Base-by-base conservation (phyloP, 331 rosid genomes). In the Rosa hybrid region DNA sequence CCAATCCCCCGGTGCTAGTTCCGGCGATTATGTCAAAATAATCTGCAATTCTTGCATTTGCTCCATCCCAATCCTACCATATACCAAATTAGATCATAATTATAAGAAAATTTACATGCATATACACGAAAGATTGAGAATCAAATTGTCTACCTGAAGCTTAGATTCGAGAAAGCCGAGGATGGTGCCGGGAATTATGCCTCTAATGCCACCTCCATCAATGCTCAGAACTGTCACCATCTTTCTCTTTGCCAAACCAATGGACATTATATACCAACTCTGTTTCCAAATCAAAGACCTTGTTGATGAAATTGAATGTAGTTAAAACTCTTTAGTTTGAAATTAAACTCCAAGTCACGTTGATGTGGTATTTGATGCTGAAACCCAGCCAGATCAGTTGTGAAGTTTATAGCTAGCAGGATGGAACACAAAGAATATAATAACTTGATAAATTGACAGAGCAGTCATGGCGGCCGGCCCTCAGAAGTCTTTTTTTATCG, bases 1-100 rank as follows among this genome's bases (percentile, higher is more conserved):
- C 87, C 41, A 86, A 54, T 25, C 89, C 86, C 2, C 89, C 86
- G 0, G 89, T 86, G 74, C 89, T 86, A 25, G 89, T 86, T 77
- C 89, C 89, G 5, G 84, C 83, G 5, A 86, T 77, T 57, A 86
- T 45, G 78, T 86, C 86, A 9, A 86, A 83, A 42, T 86, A 86
- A 68, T 86, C 74, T 13, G 86, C 86, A 13, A 83, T 62, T 83
- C 87, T 83, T n/a, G 87, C 89, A 21, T 71, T 62, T 48, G 49
- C 34, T 23, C 87, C 87, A 65, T 83, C 89, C 79, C 75, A 53
- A 39, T 75, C 85, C 83, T 74, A 63, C 11, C 17, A 34, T 17
- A 68, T n/a, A 38, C 57, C 8, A 17, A 59, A 57, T 21, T 21
- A 57, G 23, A 45, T 18, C 38, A 60, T 21, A 5, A 7, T 59